Evolutionary conservation across 805 yeast genomes (phyloP).

Genomic region (Candida takata): DNA sequence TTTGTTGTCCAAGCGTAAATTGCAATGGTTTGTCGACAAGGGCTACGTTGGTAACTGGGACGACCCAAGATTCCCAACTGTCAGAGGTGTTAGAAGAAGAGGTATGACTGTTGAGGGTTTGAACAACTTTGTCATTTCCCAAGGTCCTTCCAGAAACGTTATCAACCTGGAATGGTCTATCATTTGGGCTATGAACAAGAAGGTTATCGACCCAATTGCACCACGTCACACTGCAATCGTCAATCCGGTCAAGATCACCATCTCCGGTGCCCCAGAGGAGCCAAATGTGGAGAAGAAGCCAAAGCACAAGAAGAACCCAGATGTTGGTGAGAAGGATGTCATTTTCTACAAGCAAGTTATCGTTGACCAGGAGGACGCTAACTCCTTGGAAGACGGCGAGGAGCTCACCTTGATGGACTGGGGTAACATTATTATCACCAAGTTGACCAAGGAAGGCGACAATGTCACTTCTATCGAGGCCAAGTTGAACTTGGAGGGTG

Average conservation of each 20-base stretch:
- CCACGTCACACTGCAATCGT: conserved; percentile 90
- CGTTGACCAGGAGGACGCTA: conserved; percentile 82
- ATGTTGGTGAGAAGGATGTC: conserved; percentile 77
- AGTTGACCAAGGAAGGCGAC: conserved; percentile 56
- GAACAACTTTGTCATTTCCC: conserved; percentile 85
- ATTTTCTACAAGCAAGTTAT: conserved; percentile 55
- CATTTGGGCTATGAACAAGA: conserved; percentile 97
- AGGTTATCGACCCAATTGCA: conserved; percentile 93
- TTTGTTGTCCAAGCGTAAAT: conserved; percentile 89
- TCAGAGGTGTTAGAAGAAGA: conserved; percentile 98
- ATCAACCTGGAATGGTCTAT: conserved; percentile 96
- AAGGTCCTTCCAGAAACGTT: conserved; percentile 97
- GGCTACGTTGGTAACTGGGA: conserved; percentile 89
- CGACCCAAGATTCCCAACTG: conserved; percentile 99
- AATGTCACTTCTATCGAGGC: conserved; percentile 61
- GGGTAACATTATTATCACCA: conserved; percentile 86
- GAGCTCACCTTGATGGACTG: conserved; percentile 98
- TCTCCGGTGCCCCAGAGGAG: conserved; percentile 62
- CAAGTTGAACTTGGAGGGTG: conserved; percentile 86
- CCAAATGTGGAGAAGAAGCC: conserved; percentile 68
- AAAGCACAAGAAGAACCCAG: conserved; percentile 93
- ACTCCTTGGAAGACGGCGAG: conserved; percentile 71
- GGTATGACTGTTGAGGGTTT: conserved; percentile 99
- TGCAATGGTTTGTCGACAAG: conserved; percentile 98
- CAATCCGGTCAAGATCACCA: conserved; percentile 62